Evolutionary conservation across 768 basidiomycete species (phyloP), one percentile per base, ranked within the genome.

Genomic region (Serendipita indica): DNA sequence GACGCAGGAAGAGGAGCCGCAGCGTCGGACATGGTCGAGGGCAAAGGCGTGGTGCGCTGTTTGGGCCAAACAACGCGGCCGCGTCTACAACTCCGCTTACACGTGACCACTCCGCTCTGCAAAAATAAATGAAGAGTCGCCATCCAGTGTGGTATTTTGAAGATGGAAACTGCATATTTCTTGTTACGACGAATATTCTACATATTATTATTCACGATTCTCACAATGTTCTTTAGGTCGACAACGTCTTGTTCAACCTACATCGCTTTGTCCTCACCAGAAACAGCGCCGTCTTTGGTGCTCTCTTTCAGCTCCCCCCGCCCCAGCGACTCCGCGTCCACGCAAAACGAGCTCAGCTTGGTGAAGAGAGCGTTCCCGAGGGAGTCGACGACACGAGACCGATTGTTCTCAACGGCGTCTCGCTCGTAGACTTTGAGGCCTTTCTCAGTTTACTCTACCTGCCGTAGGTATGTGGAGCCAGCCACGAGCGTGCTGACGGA

Each of bases 41-140:
- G 18, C 49, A 54, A 32, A 28, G 30, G n/a, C 10, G 35, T 37
- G n/a, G 49, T 54, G 22, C 16, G 30, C 49, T 18, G 49, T n/a
- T 3, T 4, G 49, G 3, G 22, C 49, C 20, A 54, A 54, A 32
- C 30, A 25, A 54, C 49, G 30, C 20, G n/a, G 30, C 16, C 49
- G 49, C 49, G 49, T 54, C 49, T 12, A 18, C 49, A 54, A 27
- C 49, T 32, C 49, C 22, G 49, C 4, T 28, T 27, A 6, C 49
- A 54, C 49, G 49, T 54, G 49, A 54, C 30, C 30, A 43, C 41
- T 43, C 41, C n/a, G 41, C 41, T 43, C 41, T 43, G 27, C 41
- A 25, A 18, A n/a, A 4, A 18, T n/a, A 43, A n/a, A 43, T n/a
- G 41, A 25, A n/a, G 6, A 43, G 5, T 43, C 41, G 41, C n/a